Conservation (phyloP, 2,329 filamentous ascomycete genomes). For the Aspergillus costaricaensis region DNA sequence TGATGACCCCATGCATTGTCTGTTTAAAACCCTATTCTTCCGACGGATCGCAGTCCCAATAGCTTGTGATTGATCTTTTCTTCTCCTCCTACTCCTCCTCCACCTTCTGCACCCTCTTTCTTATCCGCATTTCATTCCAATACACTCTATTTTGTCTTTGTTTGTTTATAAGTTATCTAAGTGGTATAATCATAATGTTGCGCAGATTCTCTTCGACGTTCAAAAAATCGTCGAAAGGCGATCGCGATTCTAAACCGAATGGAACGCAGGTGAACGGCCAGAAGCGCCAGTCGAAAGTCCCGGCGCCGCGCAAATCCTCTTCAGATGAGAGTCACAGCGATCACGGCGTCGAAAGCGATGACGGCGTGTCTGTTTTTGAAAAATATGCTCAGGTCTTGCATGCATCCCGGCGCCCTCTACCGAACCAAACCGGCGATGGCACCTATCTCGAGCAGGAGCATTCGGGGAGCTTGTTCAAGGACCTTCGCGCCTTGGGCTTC, state of each 20-base stretch:
- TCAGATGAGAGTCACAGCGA: slow-evolving; percentile 29
- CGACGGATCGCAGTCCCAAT: slow-evolving; percentile 1
- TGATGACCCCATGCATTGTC: slow-evolving; percentile 5
- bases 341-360: slow-evolving; percentile 37
- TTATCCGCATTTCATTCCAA: not conserved
- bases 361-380: slow-evolving; percentile 45
- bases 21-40: slow-evolving; percentile 14
- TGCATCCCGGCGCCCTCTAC: slow-evolving; percentile 63
- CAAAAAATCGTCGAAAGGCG: slow-evolving; percentile 39
- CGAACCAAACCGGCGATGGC: slow-evolving; percentile 65
- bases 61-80: slow-evolving; percentile 16
- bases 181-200: slow-evolving; percentile 37
- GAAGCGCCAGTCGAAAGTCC: slow-evolving; percentile 38
- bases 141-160: slow-evolving; percentile 3
- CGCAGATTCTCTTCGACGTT: slow-evolving; percentile 44
- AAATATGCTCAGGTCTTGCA: slow-evolving; percentile 51
- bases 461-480: slow-evolving; percentile 56
- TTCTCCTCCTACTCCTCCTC: not conserved
- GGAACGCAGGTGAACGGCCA: slow-evolving; percentile 28
- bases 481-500: slow-evolving; percentile 59
- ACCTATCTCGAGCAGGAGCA: slow-evolving; percentile 56
- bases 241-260: slow-evolving; percentile 37
- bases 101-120: not conserved
- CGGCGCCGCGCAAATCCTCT: slow-evolving; percentile 26
- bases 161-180: slow-evolving; percentile 2